Base-by-base conservation (phyloP, 2,329 filamentous ascomycete species). In the Epichloe scottii region DNA sequence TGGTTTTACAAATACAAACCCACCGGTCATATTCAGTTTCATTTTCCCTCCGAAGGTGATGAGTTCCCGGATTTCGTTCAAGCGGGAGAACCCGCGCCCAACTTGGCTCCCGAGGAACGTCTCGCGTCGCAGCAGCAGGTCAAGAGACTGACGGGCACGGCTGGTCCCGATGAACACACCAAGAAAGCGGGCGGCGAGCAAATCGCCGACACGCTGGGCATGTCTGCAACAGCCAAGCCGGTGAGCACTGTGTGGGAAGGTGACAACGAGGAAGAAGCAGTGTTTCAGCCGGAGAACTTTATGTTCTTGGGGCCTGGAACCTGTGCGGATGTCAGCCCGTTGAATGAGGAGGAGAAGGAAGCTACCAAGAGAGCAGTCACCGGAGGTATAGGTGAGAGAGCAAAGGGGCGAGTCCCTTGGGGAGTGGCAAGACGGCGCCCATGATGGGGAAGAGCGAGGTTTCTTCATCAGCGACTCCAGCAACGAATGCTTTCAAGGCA, bases 1-100 rank as follows among this genome's bases (percentile, higher is more conserved):
- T 81, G 78, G 78, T 74, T 79, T 63, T 81, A 77, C 60, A 71
- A 70, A 48, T 79, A 77, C 65, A 74, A 69, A 55, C 66, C 77
- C 23, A 78, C 73, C 8, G 77, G 77, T 10, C 65, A 73, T 37
- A 63, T 73, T 15, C 78, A 81, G 60, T 81, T 73, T 58, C 73
- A 74, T 53, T 81, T 80, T 55, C 78, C 78, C 5, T 70, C 69
- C 42, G 70, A 73, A 5, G 78, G 77, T 55, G 78, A 81, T 57
- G 78, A 81, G 63, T 81, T 75, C 49, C 76, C 77, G 45, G 73
- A 77, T 57, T 76, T 70, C 56, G 59, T 75, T 54, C 68, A 70
- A 51, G 63, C 65, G 17, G 61, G 61, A 23, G 59, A 64, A 11
- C 66, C 69, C 0, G 63, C 59, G 1, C 66, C 69, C 2, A 64